Evolutionary conservation across 495 filamentous ascomycete genomes (phyloP), one percentile per base, ranked within the genome.

Genomic region (Penicillium waksmanii): DNA sequence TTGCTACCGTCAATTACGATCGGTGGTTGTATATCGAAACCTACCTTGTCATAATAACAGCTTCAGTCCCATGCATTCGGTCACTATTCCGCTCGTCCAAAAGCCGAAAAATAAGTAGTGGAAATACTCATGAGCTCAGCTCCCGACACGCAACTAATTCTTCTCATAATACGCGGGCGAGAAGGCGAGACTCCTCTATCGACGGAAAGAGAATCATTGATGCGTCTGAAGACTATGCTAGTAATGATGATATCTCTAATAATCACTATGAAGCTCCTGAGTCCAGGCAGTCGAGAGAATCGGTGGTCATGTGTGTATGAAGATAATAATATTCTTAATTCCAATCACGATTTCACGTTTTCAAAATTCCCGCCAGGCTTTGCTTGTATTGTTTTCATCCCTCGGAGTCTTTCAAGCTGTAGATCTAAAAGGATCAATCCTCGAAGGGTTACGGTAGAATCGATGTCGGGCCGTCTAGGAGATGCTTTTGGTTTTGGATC

Each of bases 1-100:
- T 51, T 15, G 68, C 66, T 25, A 73, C 70, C 6, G 54, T 69
- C 19, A 55, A 58, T 17, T 62, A 69, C 21, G 68, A 69, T 23
- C 64, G 68, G 10, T 73, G 70, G 68, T 51, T 73, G 5, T 73
- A 62, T 36, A 73, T 73, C 13, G 70, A 73, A 42, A 65, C 66
- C 13, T 69, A 69, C 35, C 21, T 74, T 5, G 70, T 74, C 12
- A 73, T 74, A 23, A 67, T 74, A 17, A 73, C 70, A 3, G 65
- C 70, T 1, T 74, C 72, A 0, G 63, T 74, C 4, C 72, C 72
- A 0, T 69, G 63, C 21, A 56, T 73, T 17, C 64, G 70, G 15
- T 69, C 70, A 0, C 51, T 74, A 5, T 12, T 68, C 13, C 49
- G 60, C 12, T 56, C 66, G 0, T 53, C 38, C 15, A 43, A 54